phyloP scores from a whole-genome alignment of 306 rosid species.

The Castanospermum australe region DNA sequence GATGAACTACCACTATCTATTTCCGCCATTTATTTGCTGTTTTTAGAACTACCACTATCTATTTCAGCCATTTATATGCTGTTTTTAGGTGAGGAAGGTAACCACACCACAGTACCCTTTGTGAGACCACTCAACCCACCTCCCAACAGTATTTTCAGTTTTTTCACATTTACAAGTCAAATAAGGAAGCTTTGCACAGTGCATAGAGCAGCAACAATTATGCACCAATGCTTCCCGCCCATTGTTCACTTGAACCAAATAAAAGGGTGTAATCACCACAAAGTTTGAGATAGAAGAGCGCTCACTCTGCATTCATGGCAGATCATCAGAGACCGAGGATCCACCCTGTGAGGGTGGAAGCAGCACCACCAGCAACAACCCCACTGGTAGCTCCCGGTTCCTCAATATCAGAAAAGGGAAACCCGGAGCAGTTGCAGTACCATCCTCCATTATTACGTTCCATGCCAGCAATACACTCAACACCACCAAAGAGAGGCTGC shows the following conservation, averaged over 20 bases:
- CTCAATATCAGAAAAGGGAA: conserved; percentile 42
- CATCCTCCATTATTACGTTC: conserved; percentile 27
- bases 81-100: conserved; percentile 60
- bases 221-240: neutral
- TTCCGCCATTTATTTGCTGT: too few species aligned
- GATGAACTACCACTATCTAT: conserved; percentile 69
- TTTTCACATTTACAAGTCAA: conserved; percentile 30
- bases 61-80: neutral
- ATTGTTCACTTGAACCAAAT: neutral
- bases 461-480: conserved; percentile 26
- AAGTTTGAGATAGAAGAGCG: neutral
- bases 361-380: conserved; percentile 32
- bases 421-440: conserved; percentile 26
- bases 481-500: conserved; percentile 38
- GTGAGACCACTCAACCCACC: conserved; percentile 10
- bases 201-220: neutral
- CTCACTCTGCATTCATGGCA: conserved; percentile 43
- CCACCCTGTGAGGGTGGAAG: conserved; percentile 60
- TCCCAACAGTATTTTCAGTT: neutral
- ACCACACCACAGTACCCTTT: conserved; percentile 30
- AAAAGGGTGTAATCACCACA: neutral
- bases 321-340: conserved; percentile 62
- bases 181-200: conserved; percentile 13
- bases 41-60: conserved; percentile 15
- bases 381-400: conserved; percentile 44